Conservation (phyloP, 306 rosid species). For the Prunus padus region DNA sequence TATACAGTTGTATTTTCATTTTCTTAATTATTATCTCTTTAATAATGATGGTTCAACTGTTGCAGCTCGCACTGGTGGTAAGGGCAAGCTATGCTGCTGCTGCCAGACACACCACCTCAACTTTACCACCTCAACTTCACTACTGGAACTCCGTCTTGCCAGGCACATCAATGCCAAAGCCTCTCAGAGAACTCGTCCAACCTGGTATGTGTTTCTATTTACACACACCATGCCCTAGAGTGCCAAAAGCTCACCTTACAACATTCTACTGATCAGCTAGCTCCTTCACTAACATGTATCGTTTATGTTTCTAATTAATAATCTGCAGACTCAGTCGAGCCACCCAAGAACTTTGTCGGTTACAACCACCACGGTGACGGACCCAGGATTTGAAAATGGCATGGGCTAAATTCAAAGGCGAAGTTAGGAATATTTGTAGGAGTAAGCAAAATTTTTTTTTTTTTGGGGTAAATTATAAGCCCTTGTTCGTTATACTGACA, state of each 20-base stretch:
- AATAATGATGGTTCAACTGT: too few relatives aligned
- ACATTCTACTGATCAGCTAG: not conserved
- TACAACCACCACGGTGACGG: too few relatives aligned
- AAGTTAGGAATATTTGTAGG: too few relatives aligned
- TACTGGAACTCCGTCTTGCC: not conserved
- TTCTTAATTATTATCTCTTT: not conserved
- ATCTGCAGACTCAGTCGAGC: not conserved
- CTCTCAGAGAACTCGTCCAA: not conserved
- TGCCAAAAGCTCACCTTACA: not conserved
- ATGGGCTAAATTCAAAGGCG: too few relatives aligned
- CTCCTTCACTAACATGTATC: too few relatives aligned
- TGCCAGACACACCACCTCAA: too few relatives aligned
- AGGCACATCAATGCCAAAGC: not conserved
- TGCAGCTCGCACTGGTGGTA: not conserved
- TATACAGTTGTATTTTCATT: not conserved
- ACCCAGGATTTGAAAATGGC: too few relatives aligned
- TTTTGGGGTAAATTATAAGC: too few relatives aligned
- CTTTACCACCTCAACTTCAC: not conserved
- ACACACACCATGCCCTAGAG: too few relatives aligned
- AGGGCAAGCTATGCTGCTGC: not conserved
- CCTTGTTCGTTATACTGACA: too few relatives aligned
- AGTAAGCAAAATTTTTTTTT: too few relatives aligned
- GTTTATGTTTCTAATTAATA: not conserved
- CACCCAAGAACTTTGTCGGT: not conserved
- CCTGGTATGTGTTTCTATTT: not conserved